Evolutionary conservation across 2,329 filamentous ascomycete species (phyloP).

Genomic region (Elsinoe fawcettii): DNA sequence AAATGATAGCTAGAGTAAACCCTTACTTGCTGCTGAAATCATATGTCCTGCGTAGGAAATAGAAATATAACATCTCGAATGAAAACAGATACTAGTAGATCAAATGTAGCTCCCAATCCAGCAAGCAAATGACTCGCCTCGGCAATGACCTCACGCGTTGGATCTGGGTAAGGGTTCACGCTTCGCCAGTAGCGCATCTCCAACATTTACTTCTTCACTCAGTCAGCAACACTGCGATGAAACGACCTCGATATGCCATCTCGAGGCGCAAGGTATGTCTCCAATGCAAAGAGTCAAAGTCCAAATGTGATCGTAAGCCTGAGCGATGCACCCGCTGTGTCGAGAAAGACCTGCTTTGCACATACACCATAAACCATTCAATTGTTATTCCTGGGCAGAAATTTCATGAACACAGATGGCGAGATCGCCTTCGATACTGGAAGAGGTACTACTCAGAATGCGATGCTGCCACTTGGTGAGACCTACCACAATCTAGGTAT

Average conservation of each 20-base stretch:
- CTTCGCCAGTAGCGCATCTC: neutral
- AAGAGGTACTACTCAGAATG: no score
- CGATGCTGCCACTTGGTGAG: no score
- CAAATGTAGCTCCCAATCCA: neutral
- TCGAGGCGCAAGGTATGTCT: neutral
- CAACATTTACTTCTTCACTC: neutral
- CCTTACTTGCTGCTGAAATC: neutral
- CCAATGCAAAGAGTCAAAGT: neutral
- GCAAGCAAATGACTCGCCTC: slow-evolving; percentile 2
- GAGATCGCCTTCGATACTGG: neutral
- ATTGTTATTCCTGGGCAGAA: neutral
- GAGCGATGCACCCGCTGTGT: neutral
- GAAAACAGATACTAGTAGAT: neutral
- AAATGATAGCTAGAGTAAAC: neutral
- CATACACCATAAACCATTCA: neutral
- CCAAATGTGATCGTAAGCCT: neutral
- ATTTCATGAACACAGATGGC: no score
- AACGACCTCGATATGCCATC: neutral
- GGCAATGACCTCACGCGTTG: slow-evolving; percentile 6
- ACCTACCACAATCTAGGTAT: neutral
- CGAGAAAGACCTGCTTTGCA: neutral
- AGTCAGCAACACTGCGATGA: neutral
- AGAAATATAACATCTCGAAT: neutral
- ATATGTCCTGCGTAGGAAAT: neutral
- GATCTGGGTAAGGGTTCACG: neutral